A percentile compares a stretch with the other conserved stretches of the same genome.
Conservation (phyloP, 768 basidiomycete species). For the Phaeotremella fagi region DNA sequence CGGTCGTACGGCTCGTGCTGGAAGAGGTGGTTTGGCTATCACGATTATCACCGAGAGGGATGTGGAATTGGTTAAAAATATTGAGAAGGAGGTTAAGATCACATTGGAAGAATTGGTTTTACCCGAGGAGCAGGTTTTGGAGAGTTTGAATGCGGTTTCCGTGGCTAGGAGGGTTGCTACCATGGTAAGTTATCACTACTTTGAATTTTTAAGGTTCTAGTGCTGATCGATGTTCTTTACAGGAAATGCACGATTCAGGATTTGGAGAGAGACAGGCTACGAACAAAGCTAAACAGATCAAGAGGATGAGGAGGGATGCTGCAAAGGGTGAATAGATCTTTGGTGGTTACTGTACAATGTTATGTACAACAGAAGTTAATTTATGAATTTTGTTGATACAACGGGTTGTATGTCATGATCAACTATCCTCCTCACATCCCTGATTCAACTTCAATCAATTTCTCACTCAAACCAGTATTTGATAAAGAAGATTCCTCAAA, state of each 20-base stretch:
- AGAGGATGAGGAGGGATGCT: slow-evolving; percentile 49
- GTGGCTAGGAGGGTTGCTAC: slow-evolving; percentile 88
- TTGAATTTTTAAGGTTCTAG: not conserved
- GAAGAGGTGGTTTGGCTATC: slow-evolving; percentile 79
- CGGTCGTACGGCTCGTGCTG: slow-evolving; percentile 84
- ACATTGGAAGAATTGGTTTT: slow-evolving; percentile 68
- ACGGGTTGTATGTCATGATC: too few species aligned
- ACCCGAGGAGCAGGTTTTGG: slow-evolving; percentile 74
- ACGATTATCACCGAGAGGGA: slow-evolving; percentile 95
- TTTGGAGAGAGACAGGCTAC: slow-evolving; percentile 87
- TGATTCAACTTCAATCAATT: too few species aligned
- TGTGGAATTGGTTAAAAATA: slow-evolving; percentile 71
- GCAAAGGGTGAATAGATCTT: not conserved
- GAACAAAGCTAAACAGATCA: slow-evolving; percentile 57
- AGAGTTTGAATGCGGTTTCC: slow-evolving; percentile 80
- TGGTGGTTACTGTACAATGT: not conserved
- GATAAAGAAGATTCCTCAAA: too few species aligned
- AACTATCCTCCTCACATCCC: too few species aligned
- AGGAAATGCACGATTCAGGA: slow-evolving; percentile 68
- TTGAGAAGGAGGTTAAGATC: slow-evolving; percentile 87
- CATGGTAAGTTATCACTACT: slow-evolving; percentile 60
- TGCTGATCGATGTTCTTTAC: not conserved
- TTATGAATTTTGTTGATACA: not conserved
- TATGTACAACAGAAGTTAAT: not conserved
- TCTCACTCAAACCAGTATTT: too few species aligned